Evolutionary conservation across 2,329 filamentous ascomycete species (phyloP).

Genomic region (Xylariaceae sp.): DNA sequence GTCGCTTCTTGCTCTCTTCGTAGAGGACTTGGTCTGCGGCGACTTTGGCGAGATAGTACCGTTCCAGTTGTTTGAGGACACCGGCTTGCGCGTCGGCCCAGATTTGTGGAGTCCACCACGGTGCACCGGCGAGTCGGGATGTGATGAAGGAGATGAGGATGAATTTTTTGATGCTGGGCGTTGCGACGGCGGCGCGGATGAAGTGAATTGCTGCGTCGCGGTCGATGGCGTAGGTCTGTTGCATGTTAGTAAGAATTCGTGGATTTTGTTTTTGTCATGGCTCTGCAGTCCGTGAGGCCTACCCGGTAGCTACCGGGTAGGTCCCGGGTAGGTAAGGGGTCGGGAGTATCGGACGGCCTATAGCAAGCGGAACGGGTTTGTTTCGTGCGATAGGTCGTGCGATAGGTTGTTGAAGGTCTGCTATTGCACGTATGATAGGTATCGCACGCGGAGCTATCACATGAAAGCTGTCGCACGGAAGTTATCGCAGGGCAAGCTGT

Average conservation of each 20-base stretch:
- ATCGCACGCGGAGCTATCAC: no score
- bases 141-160: conserved; percentile 59
- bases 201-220: conserved; percentile 59
- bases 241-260: no score
- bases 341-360: no score
- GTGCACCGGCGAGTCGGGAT: conserved; percentile 46
- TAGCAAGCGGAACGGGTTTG: no score
- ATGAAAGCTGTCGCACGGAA: no score
- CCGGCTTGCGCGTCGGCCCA: conserved; percentile 41
- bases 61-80: conserved; percentile 40
- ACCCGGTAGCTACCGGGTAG: no score
- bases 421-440: no score
- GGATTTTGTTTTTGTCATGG: neutral
- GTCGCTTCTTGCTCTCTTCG: conserved; percentile 39
- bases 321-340: no score
- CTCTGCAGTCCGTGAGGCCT: no score
- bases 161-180: conserved; percentile 54
- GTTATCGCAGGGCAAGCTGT: no score
- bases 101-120: conserved; percentile 49
- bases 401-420: no score
- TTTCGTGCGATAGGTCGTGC: no score
- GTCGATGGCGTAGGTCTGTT: conserved; percentile 29
- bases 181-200: conserved; percentile 53
- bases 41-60: conserved; percentile 57
- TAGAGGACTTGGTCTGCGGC: conserved; percentile 55